Conservation (phyloP, 495 filamentous ascomycete genomes). For the Apiosordaria backusii region DNA sequence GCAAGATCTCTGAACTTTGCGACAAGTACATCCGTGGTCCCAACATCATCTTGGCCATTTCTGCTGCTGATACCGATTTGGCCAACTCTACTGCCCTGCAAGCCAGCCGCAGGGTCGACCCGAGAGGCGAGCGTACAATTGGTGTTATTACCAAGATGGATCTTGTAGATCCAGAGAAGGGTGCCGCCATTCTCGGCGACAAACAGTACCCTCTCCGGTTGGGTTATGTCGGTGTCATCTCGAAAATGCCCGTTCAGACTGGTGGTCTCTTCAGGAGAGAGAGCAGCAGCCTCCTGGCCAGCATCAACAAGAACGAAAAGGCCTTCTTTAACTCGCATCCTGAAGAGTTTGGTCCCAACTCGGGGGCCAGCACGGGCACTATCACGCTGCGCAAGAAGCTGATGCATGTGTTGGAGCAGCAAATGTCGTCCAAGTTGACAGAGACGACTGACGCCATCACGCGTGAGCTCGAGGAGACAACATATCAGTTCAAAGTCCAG, state of each 20-base stretch:
- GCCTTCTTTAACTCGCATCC: slow-evolving; percentile 84
- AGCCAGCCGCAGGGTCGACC: slow-evolving; percentile 88
- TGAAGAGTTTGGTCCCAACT: slow-evolving; percentile 68
- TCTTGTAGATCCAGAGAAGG: slow-evolving; percentile 80
- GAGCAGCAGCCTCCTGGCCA: slow-evolving; percentile 71
- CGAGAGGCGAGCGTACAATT: slow-evolving; percentile 91
- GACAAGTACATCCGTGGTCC: slow-evolving; percentile 97
- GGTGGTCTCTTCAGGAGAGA: slow-evolving; percentile 80
- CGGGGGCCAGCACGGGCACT: slow-evolving; percentile 73
- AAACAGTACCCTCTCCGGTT: slow-evolving; percentile 90
- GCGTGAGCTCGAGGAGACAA: slow-evolving; percentile 93
- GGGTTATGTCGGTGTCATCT: slow-evolving; percentile 97
- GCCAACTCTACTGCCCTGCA: slow-evolving; percentile 93
- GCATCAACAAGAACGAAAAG: slow-evolving; percentile 84
- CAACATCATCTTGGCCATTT: slow-evolving; percentile 96
- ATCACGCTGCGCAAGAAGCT: slow-evolving; percentile 86
- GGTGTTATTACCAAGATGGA: slow-evolving; percentile 99
- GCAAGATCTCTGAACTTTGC: slow-evolving; percentile 93
- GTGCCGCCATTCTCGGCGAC: slow-evolving; percentile 72
- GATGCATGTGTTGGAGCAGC: slow-evolving; percentile 95
- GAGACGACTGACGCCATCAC: slow-evolving; percentile 86
- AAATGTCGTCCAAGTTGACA: slow-evolving; percentile 87
- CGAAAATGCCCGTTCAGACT: slow-evolving; percentile 63
- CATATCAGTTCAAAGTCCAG: slow-evolving; percentile 99
- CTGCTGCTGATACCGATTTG: slow-evolving; percentile 93